Percentiles rank a stretch among this genome's conserved stretches.
These are phyloP conservation scores for Rubia balearica DNA, from an alignment of 305 asterid species.

Conservation along the genomic window DNA sequence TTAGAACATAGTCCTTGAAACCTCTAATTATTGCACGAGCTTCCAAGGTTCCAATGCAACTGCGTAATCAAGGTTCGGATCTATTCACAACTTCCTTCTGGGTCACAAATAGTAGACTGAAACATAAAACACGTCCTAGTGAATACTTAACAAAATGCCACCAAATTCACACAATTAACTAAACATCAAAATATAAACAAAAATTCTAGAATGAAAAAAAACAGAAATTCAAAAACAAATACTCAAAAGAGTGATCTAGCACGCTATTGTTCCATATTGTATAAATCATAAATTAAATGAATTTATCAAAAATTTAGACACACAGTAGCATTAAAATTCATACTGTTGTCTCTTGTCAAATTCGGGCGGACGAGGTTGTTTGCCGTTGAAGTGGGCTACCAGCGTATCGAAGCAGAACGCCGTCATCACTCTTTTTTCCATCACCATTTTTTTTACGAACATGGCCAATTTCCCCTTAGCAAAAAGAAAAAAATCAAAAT, in stretches of 20 bases:
- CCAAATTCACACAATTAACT: not conserved
- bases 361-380: conserved; percentile 76
- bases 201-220: not conserved
- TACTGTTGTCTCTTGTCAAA: conserved; percentile 92
- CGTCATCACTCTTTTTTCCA: conserved; percentile 66
- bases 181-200: not conserved
- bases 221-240: not conserved
- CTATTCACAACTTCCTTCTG: conserved; percentile 92
- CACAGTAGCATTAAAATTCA: conserved; percentile 5
- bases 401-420: conserved; percentile 89
- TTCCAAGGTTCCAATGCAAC: conserved; percentile 67
- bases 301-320: not conserved
- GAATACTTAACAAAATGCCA: not conserved
- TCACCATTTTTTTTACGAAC: conserved; percentile 65
- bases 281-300: not conserved
- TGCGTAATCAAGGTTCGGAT: conserved; percentile 85
- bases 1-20: too few species aligned
- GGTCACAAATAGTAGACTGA: conserved; percentile 91
- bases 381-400: conserved; percentile 79
- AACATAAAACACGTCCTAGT: conserved; percentile 21
- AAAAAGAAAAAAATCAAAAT: conserved; percentile 4
- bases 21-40: too few species aligned
- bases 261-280: not conserved
- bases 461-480: too few species aligned
- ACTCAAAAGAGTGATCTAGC: not conserved